Evolutionary conservation across 1,139 yeast species (phyloP), one percentile per base, ranked within the genome.

Genomic region (Suhomyces kunorum): DNA sequence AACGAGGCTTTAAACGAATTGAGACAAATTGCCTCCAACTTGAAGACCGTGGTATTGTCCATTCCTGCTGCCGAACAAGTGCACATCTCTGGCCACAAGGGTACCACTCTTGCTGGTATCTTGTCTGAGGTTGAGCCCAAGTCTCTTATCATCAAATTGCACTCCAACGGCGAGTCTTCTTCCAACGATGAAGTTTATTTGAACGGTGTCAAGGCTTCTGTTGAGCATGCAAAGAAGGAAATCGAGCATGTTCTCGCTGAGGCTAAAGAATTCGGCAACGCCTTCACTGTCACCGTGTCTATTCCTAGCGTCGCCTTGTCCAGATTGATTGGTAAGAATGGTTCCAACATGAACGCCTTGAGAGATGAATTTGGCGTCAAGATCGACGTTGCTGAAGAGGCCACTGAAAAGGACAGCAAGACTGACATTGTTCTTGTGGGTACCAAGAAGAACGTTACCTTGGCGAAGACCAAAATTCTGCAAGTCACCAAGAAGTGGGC

Each of bases 281-380:
- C 78, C 38, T 86, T 76, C 62, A 65, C 71, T 38, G 63, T 80
- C 16, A 67, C 75, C 29, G 48, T 61, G 12, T 71, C 69, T 32
- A 82, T 88, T 55, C 95, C 97, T 45, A 64, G 80, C 2, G 68
- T 74, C 42, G 78, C 80, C 34, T 71, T 90, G 45, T 77, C 94
- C 30, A 82, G 95, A 63, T 74, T 94, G 42, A 88, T 94, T 61
- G 99, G 98, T 51, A 86, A 84, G 61, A 87, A 80, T 47, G 98
- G 98, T 43, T 68, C 87, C 31, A 80, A 82, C 58, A 67, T 92
- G 59, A 77, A 79, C 52, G 68, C 79, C 39, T 64, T 88, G 49
- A 77, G 84, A 51, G 88, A 86, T n/a, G 86, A 87, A 58, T 88
- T 74, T 55, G 90, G 83, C 34, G 89, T 87, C 48, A 78, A 76